Evolutionary conservation across 179 eudicot genomes (phyloP).

Genomic region (Carnegiea gigantea): DNA sequence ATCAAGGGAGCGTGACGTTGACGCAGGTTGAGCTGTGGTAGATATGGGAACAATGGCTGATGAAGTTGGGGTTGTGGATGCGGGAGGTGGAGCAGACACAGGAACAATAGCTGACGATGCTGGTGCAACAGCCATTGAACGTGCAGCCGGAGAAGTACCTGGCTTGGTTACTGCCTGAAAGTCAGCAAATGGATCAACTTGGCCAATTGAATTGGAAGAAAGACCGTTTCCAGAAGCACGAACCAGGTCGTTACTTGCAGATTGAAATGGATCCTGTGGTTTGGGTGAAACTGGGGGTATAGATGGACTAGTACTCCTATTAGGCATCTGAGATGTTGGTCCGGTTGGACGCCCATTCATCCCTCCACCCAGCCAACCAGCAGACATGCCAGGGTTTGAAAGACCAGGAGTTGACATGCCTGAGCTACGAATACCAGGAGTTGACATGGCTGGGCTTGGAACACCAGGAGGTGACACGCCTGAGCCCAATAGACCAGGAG

Average conservation of each 20-base stretch:
- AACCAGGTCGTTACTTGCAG: constrained; percentile 41
- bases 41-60: constrained; percentile 54
- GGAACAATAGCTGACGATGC: constrained; percentile 54
- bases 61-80: constrained; percentile 41
- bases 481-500: constrained; percentile 30
- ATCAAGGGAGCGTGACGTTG: constrained; percentile 51
- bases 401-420: constrained; percentile 36
- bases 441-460: constrained; percentile 22
- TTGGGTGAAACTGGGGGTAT: constrained; percentile 40
- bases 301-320: constrained; percentile 39
- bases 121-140: constrained; percentile 36
- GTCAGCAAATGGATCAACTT: constrained; percentile 64
- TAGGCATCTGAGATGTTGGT: constrained; percentile 44
- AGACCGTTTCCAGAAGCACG: constrained; percentile 55
- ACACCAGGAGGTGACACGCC: constrained; percentile 31
- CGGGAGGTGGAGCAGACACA: constrained; percentile 35
- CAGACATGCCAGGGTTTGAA: constrained; percentile 45
- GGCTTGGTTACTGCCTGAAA: constrained; percentile 44
- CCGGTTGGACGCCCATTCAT: constrained; percentile 46
- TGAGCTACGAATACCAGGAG: constrained; percentile 36
- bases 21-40: constrained; percentile 46
- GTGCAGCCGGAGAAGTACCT: constrained; percentile 41
- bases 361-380: constrained; percentile 56
- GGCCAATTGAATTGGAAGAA: constrained; percentile 53
- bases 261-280: constrained; percentile 40